A percentile compares a stretch with the other conserved stretches of the same genome.
These are phyloP conservation scores for Amoebophrya sp. DNA, from an alignment of 169 alveolate genomes.

Conservation along the genomic window DNA sequence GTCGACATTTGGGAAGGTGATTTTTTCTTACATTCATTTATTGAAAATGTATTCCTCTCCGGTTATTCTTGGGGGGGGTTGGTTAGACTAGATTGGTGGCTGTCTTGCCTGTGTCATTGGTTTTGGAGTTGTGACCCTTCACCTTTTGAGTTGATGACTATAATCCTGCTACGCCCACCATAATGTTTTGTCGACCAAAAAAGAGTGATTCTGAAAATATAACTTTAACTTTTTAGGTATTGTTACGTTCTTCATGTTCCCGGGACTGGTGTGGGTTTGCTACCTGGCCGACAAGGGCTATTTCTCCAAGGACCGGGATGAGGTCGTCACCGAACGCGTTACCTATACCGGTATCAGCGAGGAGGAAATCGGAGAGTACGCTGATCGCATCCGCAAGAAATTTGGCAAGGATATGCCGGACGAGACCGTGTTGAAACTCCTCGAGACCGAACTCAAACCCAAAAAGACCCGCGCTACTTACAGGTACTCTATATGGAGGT, in stretches of 20 bases:
- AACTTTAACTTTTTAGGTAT: not conserved
- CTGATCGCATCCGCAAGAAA: not conserved
- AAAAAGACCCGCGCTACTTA: not conserved
- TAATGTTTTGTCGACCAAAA: no score
- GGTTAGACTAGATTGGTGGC: not conserved
- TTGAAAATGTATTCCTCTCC: not conserved
- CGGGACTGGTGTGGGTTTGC: not conserved
- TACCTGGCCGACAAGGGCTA: constrained; percentile 9
- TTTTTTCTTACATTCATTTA: no score
- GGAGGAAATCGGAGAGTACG: not conserved
- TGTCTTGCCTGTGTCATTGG: not conserved
- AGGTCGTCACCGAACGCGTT: not conserved
- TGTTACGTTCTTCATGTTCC: constrained; percentile 16
- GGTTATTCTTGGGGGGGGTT: not conserved
- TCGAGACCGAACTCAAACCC: not conserved
- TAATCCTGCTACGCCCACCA: no score
- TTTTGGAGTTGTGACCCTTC: no score
- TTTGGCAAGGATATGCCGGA: not conserved
- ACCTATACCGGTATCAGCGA: not conserved
- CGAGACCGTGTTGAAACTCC: not conserved
- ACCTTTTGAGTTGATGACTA: no score
- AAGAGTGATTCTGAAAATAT: not conserved
- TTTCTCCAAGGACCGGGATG: not conserved
- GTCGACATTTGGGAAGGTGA: constrained; percentile 40
- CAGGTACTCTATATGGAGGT: no score